Percentiles rank a stretch among this genome's conserved stretches.
Evolutionary conservation across 768 basidiomycete genomes (phyloP).

Genomic region (Pleurotus tuoliensis): DNA sequence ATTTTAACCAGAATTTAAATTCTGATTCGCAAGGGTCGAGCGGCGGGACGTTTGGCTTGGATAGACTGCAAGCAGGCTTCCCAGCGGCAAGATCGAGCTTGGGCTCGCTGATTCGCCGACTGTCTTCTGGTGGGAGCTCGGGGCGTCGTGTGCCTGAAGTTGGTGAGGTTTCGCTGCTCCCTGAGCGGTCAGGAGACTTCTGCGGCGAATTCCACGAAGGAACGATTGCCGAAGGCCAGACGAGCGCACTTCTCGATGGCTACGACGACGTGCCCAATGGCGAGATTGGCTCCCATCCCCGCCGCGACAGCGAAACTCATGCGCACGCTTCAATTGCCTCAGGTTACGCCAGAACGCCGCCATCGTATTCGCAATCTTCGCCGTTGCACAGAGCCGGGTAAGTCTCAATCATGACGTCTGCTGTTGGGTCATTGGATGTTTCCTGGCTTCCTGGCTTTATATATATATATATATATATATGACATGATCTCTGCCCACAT

Average conservation of each 20-base stretch:
- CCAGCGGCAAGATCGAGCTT: neutral
- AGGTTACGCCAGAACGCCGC: neutral
- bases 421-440: neutral
- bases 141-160: neutral
- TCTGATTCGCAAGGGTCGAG: neutral
- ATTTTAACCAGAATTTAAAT: neutral
- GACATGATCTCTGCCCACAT: neutral
- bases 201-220: too few relatives aligned
- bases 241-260: too few relatives aligned
- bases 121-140: neutral
- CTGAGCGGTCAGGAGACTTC: too few relatives aligned
- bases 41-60: neutral
- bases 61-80: neutral
- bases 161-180: too few relatives aligned
- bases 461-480: too few relatives aligned
- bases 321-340: neutral
- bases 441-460: neutral
- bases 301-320: too few relatives aligned
- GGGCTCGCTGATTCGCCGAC: neutral
- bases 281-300: too few relatives aligned
- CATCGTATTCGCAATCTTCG: neutral
- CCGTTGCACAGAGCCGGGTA: constrained; percentile 5
- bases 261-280: too few relatives aligned
- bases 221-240: too few relatives aligned
- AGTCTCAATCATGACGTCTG: neutral